Base-by-base conservation (phyloP, 78 protist genomes). In the Dictyostelium brefeldianum region DNA sequence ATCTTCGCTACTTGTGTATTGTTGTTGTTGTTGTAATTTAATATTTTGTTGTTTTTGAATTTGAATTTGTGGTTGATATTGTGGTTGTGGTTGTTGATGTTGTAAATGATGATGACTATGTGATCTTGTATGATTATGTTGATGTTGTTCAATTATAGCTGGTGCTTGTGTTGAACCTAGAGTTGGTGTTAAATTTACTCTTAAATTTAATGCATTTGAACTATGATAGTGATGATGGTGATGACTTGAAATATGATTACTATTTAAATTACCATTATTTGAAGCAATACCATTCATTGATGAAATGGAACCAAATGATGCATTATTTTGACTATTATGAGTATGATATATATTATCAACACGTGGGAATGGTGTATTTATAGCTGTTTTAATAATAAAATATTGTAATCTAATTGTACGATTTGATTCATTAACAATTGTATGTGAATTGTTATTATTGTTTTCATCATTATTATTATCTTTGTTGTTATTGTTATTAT, bases 311-410 rank as follows among this genome's bases (percentile, higher is more conserved):
- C 79, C 22, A 17, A 43, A 36, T 22, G 89, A 65, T 1, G 75
- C 25, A 17, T 62, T 20, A 48, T 20, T 80, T 9, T 11, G 22
- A 80, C 27, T 41, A 31, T 20, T 56, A 84, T 69, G 18, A 20
- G 25, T 27, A 74, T 87, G 93, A 29, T 67, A 27, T n/a, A 56
- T 47, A 27, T 85, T 56, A 77, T 87, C 93, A 57, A 87, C 59
- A 59, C 93, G 27, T 65, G 93, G 93, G 84, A 87, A 87, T 46
- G 79, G 62, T 14, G 93, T 87, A 36, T 36, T 77, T 3, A 0
- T 74, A 5, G 93, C 74, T 51, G 93, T 87, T 54, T 65, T 74
- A 11, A 87, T 48, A 20, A 87, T 87, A 36, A 87, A 75, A 50
- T 87, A 87, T 64, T 87, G 93, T 7, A 87, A 43, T 77, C 78